These are phyloP conservation scores for Sisymbrium irio DNA, from an alignment of 345 rosid species.

Conservation along the genomic window DNA sequence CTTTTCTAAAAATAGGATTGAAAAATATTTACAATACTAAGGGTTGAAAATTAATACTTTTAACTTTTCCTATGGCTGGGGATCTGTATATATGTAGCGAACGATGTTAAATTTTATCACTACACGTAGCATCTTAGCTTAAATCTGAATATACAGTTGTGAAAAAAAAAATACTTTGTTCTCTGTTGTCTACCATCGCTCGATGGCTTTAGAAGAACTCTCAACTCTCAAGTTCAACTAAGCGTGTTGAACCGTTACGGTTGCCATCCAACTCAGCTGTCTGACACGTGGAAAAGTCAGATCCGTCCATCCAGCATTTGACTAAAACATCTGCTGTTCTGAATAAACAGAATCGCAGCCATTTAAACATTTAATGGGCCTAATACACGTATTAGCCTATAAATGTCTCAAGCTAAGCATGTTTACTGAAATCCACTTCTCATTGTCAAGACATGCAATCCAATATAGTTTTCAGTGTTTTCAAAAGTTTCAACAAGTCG, in stretches of 20 bases:
- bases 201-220: slow-evolving; percentile 7
- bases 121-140: neutral
- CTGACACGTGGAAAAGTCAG: slow-evolving; percentile 19
- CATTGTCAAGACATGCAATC: neutral
- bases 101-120: neutral
- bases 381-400: neutral
- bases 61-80: no score
- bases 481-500: no score
- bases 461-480: neutral
- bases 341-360: neutral
- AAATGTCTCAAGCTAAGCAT: neutral
- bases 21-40: no score
- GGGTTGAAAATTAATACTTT: no score
- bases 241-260: slow-evolving; percentile 11
- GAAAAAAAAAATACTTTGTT: neutral
- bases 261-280: neutral
- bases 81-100: neutral
- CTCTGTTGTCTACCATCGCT: neutral
- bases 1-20: no score
- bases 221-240: neutral
- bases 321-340: neutral
- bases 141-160: neutral
- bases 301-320: neutral
- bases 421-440: neutral
- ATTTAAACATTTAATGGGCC: neutral